These are phyloP conservation scores for Elsinoe ampelina DNA, from an alignment of 2,329 filamentous ascomycete genomes.

Conservation along the genomic window DNA sequence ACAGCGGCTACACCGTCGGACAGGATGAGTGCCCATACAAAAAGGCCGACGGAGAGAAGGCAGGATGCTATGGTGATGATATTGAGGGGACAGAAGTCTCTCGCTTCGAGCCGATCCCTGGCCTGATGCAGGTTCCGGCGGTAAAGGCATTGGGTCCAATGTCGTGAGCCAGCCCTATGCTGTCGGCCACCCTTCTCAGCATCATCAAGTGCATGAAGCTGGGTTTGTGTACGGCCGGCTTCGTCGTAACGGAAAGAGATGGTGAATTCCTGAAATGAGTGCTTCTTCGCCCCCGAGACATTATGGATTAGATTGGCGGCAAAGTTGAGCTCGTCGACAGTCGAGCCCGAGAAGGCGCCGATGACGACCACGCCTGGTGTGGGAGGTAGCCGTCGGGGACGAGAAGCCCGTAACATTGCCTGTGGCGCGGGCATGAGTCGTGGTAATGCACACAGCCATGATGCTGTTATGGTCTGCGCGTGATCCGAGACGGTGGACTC, in stretches of 20 bases:
- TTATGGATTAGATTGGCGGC: conserved; percentile 4
- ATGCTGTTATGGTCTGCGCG: conserved; percentile 6
- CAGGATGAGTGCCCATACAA: not conserved
- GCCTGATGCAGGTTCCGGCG: not conserved
- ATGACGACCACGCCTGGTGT: conserved; percentile 9
- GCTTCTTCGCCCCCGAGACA: conserved; percentile 4
- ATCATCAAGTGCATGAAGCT: not conserved
- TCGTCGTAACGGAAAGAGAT: conserved; percentile 5
- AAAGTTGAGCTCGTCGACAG: conserved; percentile 6
- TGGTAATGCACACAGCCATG: conserved; percentile 8
- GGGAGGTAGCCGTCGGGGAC: not conserved
- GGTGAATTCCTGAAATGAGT: conserved; percentile 6
- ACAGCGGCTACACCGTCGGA: conserved; percentile 3
- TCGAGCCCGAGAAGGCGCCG: conserved; percentile 2
- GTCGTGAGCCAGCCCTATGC: not conserved
- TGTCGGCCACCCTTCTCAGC: not conserved
- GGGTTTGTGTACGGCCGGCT: not conserved
- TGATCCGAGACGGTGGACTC: conserved; percentile 5
- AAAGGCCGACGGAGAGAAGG: not conserved
- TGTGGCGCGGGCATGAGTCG: conserved; percentile 8
- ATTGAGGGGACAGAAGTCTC: conserved; percentile 7
- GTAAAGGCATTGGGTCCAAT: not conserved
- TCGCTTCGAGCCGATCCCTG: not conserved
- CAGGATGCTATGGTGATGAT: not conserved
- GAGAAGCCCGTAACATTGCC: not conserved